Evolutionary conservation across 73 alveolate genomes (phyloP).

Genomic region (Paramecium sonneborni): DNA sequence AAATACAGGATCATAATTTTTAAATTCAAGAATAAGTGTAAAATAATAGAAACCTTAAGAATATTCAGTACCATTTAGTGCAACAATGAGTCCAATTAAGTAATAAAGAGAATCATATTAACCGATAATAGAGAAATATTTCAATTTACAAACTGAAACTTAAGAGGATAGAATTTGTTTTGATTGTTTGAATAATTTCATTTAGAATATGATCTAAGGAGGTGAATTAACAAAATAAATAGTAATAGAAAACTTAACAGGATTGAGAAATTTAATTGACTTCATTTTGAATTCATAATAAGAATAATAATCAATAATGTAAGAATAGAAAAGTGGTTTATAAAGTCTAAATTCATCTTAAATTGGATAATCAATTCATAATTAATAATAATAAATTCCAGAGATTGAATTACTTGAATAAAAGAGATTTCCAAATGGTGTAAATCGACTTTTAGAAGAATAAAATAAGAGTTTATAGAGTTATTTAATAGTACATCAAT

Average conservation of each 20-base stretch:
- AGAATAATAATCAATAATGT: neutral
- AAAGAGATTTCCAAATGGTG: neutral
- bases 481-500: neutral
- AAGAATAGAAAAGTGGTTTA: neutral
- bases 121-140: neutral
- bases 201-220: neutral
- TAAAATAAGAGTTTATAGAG: neutral
- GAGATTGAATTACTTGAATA: neutral
- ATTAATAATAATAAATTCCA: neutral
- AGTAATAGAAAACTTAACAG: neutral
- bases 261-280: neutral
- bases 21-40: neutral
- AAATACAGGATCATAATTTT: neutral
- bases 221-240: neutral
- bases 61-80: neutral
- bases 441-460: neutral
- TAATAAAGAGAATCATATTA: neutral
- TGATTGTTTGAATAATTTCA: neutral
- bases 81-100: neutral
- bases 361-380: neutral
- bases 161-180: neutral
- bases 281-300: neutral
- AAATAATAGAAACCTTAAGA: neutral
- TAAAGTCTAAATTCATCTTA: neutral
- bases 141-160: neutral